Evolutionary conservation across 106 monocot genomes (phyloP).

Genomic region (Gastrodia elata): DNA sequence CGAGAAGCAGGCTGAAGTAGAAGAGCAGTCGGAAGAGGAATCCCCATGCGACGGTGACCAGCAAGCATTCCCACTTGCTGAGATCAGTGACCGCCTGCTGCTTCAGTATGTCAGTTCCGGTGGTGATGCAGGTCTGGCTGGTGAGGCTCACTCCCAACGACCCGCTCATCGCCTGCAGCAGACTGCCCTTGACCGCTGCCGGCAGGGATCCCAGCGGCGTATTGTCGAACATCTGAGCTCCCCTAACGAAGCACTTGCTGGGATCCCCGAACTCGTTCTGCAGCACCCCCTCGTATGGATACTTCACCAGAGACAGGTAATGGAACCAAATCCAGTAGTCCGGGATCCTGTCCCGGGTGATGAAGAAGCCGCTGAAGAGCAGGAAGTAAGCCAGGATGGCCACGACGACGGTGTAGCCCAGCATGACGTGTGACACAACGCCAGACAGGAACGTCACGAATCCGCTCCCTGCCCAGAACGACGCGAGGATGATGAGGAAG

Average conservation of each 20-base stretch:
- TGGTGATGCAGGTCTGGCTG: constrained; percentile 43
- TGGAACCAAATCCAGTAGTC: constrained; percentile 96
- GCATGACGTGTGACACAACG: constrained; percentile 60
- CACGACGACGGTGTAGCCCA: constrained; percentile 76
- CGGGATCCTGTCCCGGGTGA: constrained; percentile 68
- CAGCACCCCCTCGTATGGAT: constrained; percentile 86
- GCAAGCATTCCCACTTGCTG: constrained; percentile 70
- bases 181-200: constrained; percentile 28
- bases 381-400: constrained; percentile 79
- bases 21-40: constrained; percentile 80
- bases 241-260: constrained; percentile 59
- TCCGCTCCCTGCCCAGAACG: constrained; percentile 85
- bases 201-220: constrained; percentile 50
- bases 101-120: constrained; percentile 40
- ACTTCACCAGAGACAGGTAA: constrained; percentile 86
- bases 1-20: constrained; percentile 60
- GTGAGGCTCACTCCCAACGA: constrained; percentile 36
- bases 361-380: constrained; percentile 92
- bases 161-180: constrained; percentile 41
- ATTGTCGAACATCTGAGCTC: constrained; percentile 83
- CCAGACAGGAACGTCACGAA: constrained; percentile 97
- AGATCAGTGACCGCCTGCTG: constrained; percentile 60
- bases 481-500: constrained; percentile 65
- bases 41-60: constrained; percentile 69
- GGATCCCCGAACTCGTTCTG: constrained; percentile 73